Percentiles rank a stretch among this genome's conserved stretches.
These are phyloP conservation scores for Neckera pumila DNA, from an alignment of 225 moss, liverwort and hornwort genomes.

Conservation along the genomic window DNA sequence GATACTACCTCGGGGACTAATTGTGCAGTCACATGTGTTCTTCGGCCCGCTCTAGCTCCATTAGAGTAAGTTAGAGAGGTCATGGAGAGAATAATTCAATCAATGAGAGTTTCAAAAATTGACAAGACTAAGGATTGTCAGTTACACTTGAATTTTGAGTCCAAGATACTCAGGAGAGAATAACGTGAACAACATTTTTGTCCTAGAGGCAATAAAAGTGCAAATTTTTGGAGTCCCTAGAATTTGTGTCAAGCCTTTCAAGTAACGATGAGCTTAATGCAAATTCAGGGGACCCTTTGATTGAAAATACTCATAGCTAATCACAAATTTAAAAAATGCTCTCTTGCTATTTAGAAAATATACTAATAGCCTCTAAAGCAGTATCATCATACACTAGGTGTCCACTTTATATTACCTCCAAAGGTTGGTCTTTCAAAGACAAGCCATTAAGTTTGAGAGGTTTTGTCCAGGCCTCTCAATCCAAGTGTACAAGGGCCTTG, in stretches of 20 bases:
- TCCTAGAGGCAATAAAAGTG: background rate
- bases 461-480: background rate
- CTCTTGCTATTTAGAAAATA: too few species aligned
- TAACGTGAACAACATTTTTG: background rate
- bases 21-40: background rate
- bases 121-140: background rate
- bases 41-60: background rate
- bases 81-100: background rate
- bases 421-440: background rate
- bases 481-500: background rate
- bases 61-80: background rate
- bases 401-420: background rate
- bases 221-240: background rate
- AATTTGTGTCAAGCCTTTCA: background rate
- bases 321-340: background rate
- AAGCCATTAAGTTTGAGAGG: background rate
- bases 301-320: background rate
- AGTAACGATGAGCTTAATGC: background rate
- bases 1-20: background rate
- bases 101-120: background rate
- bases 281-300: background rate
- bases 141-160: background rate
- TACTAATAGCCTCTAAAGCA: background rate
- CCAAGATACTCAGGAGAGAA: background rate
- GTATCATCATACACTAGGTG: too few species aligned